phyloP scores from a whole-genome alignment of 1,139 yeast genomes.

The Yamadazyma triangularis region DNA sequence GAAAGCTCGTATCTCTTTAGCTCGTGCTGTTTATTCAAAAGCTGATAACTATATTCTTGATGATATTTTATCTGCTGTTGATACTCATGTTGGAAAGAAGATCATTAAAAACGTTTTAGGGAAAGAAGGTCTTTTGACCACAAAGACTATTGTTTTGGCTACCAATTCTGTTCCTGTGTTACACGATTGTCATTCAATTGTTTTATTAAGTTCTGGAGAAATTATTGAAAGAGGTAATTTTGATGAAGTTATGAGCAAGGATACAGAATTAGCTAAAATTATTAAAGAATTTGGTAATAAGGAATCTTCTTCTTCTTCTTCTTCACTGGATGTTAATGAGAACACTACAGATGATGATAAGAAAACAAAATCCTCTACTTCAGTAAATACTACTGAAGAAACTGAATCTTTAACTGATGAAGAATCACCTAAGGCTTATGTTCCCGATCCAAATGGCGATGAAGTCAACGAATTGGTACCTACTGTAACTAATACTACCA shows the following conservation, averaged over 20 bases:
- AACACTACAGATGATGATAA: constrained; percentile 5
- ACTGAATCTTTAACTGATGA: neutral
- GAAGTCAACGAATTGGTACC: constrained; percentile 6
- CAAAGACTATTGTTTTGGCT: constrained; percentile 32
- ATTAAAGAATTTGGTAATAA: constrained; percentile 23
- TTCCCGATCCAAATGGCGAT: constrained; percentile 4
- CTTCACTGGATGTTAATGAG: too few relatives aligned
- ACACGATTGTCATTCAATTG: constrained; percentile 25
- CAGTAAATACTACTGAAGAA: neutral
- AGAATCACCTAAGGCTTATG: constrained; percentile 2
- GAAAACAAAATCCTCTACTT: neutral
- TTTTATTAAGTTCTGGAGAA: constrained; percentile 22
- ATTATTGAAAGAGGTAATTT: constrained; percentile 32
- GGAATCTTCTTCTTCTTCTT: constrained; percentile 8
- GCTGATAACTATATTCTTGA: constrained; percentile 37
- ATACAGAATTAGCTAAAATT: constrained; percentile 19
- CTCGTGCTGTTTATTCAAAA: constrained; percentile 38
- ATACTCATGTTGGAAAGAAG: constrained; percentile 34
- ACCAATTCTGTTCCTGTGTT: constrained; percentile 36
- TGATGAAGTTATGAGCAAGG: constrained; percentile 18
- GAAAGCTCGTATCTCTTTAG: constrained; percentile 38
- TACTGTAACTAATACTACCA: constrained; percentile 8
- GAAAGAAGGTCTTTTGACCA: constrained; percentile 24
- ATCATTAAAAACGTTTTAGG: constrained; percentile 29
- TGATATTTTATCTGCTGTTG: constrained; percentile 38